These are phyloP conservation scores for Cucurbita argyrosperma DNA, from an alignment of 306 rosid genomes.

Conservation along the genomic window DNA sequence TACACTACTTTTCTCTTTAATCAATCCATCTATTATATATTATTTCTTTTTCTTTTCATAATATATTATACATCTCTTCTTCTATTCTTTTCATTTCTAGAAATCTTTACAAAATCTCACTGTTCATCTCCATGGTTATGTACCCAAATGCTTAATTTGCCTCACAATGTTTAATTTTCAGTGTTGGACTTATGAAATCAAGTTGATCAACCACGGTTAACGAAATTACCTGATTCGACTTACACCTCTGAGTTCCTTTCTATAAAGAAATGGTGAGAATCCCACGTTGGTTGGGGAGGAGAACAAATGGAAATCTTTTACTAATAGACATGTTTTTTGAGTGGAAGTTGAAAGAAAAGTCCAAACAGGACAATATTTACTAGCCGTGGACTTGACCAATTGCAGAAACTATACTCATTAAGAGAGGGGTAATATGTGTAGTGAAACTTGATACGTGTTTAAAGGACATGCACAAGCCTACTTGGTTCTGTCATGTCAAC, in stretches of 20 bases:
- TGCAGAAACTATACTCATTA: background rate
- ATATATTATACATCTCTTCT: background rate
- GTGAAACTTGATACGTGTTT: background rate
- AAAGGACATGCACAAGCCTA: background rate
- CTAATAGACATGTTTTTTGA: no score
- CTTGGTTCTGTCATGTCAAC: background rate
- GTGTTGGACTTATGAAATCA: no score
- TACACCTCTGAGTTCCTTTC: background rate
- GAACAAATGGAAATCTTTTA: no score
- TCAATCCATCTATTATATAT: conserved; percentile 9
- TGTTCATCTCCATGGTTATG: background rate
- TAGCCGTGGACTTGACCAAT: no score
- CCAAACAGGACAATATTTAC: no score
- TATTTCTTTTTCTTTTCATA: background rate
- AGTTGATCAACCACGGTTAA: background rate
- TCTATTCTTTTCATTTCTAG: background rate
- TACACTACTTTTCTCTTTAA: background rate
- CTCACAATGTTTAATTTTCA: no score
- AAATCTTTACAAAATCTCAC: background rate
- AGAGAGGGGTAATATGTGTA: background rate
- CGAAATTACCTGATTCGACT: background rate
- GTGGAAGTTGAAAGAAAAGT: no score
- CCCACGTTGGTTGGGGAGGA: no score
- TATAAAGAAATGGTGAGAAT: background rate
- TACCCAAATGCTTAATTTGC: no score